Evolutionary conservation across 1,284 basidiomycete genomes (phyloP), one percentile per base, ranked within the genome.

Genomic region (Heterobasidion irregulare): DNA sequence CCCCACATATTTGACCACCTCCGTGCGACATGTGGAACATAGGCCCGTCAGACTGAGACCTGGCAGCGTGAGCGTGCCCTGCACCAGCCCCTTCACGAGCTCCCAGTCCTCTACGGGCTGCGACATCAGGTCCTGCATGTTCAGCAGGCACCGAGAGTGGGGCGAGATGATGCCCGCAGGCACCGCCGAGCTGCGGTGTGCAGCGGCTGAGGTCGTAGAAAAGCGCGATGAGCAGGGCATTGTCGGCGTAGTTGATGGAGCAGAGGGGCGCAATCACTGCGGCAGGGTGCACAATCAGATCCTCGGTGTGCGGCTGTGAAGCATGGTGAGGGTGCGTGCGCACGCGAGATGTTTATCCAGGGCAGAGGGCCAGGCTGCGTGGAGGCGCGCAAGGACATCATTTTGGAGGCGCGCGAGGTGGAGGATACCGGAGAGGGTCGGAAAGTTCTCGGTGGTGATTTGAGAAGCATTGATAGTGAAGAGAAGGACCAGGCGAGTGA

Each of bases 161-260:
- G 12, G 61, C 59, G 53, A 68, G 58, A 51, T 62, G 61, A 58
- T 63, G 59, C 12, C 66, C 66, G 38, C 57, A 52, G 33, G 56
- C 57, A 15, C 57, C 50, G 0, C 59, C 61, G 54, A 66, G 63
- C 55, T 64, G 62, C 62, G 59, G 63, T 10, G 61, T 62, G 44
- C 59, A 55, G 41, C 61, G 58, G 53, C 61, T 65, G 36, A 68
- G 60, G 9, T 63, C 64, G 56, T 67, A 67, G 63, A 66, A 66
- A 48, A 67, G 59, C 18, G 66, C 60, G 45, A 59, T 58, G 47
- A 66, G 58, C 8, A 65, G 50, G n/a, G 56, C 53, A 6, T 55
- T 19, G 41, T 62, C 56, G 46, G 33, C 26, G 56, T 61, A 63
- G n/a, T 56, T 57, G 53, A 61, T 62, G 18, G 63, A 57, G 52